phyloP scores from a whole-genome alignment of 768 basidiomycete genomes.

The Tephrocybe sp. region DNA sequence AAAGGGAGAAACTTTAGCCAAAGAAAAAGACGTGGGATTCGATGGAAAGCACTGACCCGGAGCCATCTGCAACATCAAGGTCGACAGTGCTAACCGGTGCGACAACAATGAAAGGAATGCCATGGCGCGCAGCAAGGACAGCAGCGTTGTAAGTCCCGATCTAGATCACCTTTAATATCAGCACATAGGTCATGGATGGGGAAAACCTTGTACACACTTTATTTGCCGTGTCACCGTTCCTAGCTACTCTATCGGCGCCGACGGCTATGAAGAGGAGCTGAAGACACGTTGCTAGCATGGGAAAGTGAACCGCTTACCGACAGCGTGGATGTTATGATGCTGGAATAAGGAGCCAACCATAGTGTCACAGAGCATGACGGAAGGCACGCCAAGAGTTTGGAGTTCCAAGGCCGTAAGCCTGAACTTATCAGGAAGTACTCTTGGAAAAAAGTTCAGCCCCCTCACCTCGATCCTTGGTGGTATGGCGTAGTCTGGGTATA shows the following conservation, averaged over 20 bases:
- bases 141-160: constrained; percentile 98
- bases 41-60: constrained; percentile 42
- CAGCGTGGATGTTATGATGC: constrained; percentile 78
- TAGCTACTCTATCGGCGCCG: constrained; percentile 86
- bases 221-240: constrained; percentile 97
- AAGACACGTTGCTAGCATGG: neutral
- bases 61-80: constrained; percentile 71
- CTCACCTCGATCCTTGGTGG: constrained; percentile 84
- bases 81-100: constrained; percentile 94
- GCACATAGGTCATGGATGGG: neutral
- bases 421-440: neutral
- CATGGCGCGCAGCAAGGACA: constrained; percentile 83
- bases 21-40: neutral
- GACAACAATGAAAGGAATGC: constrained; percentile 90
- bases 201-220: constrained; percentile 53
- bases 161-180: constrained; percentile 25
- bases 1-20: constrained; percentile 7
- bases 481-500: constrained; percentile 95
- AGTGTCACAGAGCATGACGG: constrained; percentile 95
- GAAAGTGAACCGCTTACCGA: constrained; percentile 48
- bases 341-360: constrained; percentile 97
- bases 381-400: constrained; percentile 78
- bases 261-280: constrained; percentile 50
- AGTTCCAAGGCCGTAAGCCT: constrained; percentile 92
- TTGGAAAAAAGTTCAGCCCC: neutral